Base-by-base conservation (phyloP, 208 protist species). In the Endotrypanum monterogeii region DNA sequence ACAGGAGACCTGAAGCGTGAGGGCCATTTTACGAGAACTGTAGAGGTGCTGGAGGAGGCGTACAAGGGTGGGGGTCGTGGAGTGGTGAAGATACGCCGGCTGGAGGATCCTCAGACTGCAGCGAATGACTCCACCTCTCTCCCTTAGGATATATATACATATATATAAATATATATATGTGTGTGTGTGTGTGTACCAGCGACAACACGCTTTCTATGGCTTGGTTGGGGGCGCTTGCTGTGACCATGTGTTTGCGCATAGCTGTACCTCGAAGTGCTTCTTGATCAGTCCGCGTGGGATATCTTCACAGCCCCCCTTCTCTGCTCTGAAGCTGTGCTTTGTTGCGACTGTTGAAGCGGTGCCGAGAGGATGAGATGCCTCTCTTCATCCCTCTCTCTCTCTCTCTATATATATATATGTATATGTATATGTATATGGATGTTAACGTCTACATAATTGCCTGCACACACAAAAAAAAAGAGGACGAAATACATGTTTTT, bases 21-120 rank as follows among this genome's bases (percentile, higher is more conserved):
- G 55, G 87, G 84, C 7, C 76, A 79, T 52, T 91, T 82, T 71
- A 78, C 81, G 1, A 72, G 78, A 28, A 77, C 82, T 3, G 78
- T 82, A 3, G 81, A 83, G 41, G 80, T 74, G 71, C 68, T 88
- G 41, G 83, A 86, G 57, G 83, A 88, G 58, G 80, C 78, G 23
- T 87, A 90, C 74, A 74, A 79, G 48, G 70, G 84, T 20, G 81
- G 83, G 32, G 79, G 56, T 28, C 74, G 76, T 20, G 83, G 80
- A 20, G 70, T 71, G 16, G 74, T 86, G 48, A 85, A 88, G 68
- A 69, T 83, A 11, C 80, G 74, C n/a, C 79, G 75, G 25, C 39
- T 83, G 69, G 74, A 79, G 67, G 82, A 80, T n/a, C 52, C 69
- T 2, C 50, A 57, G 20, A 16, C 55, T 25, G 77, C 76, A 30